Conservation (phyloP, 2,329 filamentous ascomycete genomes). For the Bertia moriformis region DNA sequence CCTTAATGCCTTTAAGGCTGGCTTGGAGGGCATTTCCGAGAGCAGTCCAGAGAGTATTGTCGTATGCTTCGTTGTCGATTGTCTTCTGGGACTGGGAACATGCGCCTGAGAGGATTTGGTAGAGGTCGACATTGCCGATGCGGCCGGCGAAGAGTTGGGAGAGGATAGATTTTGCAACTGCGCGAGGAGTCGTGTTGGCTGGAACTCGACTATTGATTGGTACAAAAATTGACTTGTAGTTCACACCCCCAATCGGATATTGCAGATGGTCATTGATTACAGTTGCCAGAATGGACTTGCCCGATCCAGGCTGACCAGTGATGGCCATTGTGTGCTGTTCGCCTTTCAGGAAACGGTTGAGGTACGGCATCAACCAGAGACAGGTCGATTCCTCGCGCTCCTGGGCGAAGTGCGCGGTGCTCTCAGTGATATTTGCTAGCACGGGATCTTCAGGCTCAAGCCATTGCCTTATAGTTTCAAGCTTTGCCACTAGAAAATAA, state of each 20-base stretch:
- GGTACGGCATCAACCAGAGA: slow-evolving; percentile 7
- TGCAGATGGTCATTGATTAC: slow-evolving; percentile 22
- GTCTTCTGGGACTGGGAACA: slow-evolving; percentile 11
- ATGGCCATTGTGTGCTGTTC: slow-evolving; percentile 6
- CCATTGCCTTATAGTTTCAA: slow-evolving; percentile 10
- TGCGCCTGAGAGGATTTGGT: slow-evolving; percentile 16
- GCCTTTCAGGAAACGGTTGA: slow-evolving; percentile 8
- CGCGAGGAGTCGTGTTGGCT: slow-evolving; percentile 12
- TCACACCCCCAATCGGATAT: slow-evolving; percentile 16
- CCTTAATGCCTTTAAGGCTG: slow-evolving; percentile 13
- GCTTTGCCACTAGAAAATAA: neutral
- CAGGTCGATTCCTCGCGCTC: slow-evolving; percentile 10
- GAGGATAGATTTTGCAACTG: slow-evolving; percentile 18
- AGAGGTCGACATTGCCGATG: slow-evolving; percentile 20
- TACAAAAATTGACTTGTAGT: slow-evolving; percentile 17
- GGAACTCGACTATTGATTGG: slow-evolving; percentile 18
- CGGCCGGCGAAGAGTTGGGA: slow-evolving; percentile 19
- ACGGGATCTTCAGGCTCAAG: slow-evolving; percentile 8
- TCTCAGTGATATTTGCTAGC: slow-evolving; percentile 3
- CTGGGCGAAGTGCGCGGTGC: slow-evolving; percentile 6
- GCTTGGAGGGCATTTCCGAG: slow-evolving; percentile 13
- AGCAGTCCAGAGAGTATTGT: slow-evolving; percentile 18
- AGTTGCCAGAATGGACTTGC: slow-evolving; percentile 20
- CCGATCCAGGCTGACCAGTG: slow-evolving; percentile 17
- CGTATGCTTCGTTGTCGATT: slow-evolving; percentile 12